Percentiles rank a stretch among this genome's conserved stretches.
These are phyloP conservation scores for Hemileccinum hortonii DNA, from an alignment of 1,284 basidiomycete genomes.

Conservation along the genomic window DNA sequence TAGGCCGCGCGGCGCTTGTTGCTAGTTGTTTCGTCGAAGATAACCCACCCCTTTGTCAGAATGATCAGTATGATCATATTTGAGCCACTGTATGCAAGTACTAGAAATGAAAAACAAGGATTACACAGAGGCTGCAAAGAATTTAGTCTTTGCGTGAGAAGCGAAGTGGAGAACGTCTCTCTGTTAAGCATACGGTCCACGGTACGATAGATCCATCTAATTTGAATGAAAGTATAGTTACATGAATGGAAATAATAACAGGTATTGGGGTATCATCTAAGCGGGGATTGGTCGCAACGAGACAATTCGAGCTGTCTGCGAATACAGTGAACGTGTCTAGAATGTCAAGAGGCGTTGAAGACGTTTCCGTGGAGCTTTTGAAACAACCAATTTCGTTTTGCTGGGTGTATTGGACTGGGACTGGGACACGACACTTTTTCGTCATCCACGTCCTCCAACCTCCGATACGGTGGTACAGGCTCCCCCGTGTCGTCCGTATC, in stretches of 20 bases:
- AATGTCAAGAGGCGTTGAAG: neutral
- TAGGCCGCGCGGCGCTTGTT: too few species aligned
- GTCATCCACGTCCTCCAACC: neutral
- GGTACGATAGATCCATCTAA: too few species aligned
- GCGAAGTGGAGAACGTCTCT: too few species aligned
- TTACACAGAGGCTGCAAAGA: too few species aligned
- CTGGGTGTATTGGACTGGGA: slow-evolving; percentile 1
- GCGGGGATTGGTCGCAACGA: neutral
- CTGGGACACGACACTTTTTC: slow-evolving; percentile 17
- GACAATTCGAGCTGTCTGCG: too few species aligned
- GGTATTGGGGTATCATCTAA: neutral
- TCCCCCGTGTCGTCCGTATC: slow-evolving; percentile 8
- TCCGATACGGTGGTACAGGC: slow-evolving; percentile 21
- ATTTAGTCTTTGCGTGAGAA: too few species aligned
- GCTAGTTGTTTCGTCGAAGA: too few species aligned
- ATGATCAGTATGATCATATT: too few species aligned
- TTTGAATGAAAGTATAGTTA: slow-evolving; percentile 3
- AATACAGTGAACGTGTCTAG: neutral
- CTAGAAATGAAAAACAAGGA: too few species aligned
- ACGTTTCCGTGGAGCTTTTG: slow-evolving; percentile 12
- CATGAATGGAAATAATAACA: neutral
- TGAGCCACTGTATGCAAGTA: too few species aligned
- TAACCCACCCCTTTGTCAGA: too few species aligned
- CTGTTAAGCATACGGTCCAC: too few species aligned
- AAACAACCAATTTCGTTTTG: slow-evolving; percentile 23